Evolutionary conservation across 352 stramenopile species (phyloP).

Genomic region (Pythium coloratum): DNA sequence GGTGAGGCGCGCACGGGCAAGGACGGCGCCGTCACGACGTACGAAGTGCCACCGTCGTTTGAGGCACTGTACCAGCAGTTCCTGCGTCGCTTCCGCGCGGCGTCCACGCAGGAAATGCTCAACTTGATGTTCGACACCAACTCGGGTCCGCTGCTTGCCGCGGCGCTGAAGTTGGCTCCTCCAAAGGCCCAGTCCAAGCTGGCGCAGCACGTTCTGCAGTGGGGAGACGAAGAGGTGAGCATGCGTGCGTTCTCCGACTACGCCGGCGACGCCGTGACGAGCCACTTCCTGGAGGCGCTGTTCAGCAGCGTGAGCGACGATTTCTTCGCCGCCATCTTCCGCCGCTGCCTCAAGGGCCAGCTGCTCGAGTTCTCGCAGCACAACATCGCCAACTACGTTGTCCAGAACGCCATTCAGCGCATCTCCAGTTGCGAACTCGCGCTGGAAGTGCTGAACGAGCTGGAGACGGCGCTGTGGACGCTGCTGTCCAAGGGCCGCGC

Average conservation of each 20-base stretch:
- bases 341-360: conserved; percentile 57
- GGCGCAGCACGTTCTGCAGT: conserved; percentile 65
- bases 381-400: conserved; percentile 81
- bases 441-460: conserved; percentile 51
- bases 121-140: conserved; percentile 76
- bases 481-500: conserved; percentile 68
- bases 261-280: conserved; percentile 70
- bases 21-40: conserved; percentile 38
- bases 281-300: conserved; percentile 72
- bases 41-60: conserved; percentile 56
- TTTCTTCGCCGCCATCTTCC: conserved; percentile 68
- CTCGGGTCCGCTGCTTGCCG: conserved; percentile 68
- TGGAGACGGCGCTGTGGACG: conserved; percentile 63
- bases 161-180: conserved; percentile 59
- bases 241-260: conserved; percentile 66
- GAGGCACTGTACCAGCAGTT: conserved; percentile 62
- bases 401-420: conserved; percentile 70
- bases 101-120: conserved; percentile 42
- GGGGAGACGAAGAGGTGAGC: conserved; percentile 56
- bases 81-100: conserved; percentile 35
- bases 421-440: conserved; percentile 46
- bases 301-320: conserved; percentile 59
- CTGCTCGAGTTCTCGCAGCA: conserved; percentile 74
- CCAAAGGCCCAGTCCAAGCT: conserved; percentile 49
- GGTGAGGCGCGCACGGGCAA: conserved; percentile 39